Base-by-base conservation (phyloP, 345 rosid species). In the Syzygium jambos region DNA sequence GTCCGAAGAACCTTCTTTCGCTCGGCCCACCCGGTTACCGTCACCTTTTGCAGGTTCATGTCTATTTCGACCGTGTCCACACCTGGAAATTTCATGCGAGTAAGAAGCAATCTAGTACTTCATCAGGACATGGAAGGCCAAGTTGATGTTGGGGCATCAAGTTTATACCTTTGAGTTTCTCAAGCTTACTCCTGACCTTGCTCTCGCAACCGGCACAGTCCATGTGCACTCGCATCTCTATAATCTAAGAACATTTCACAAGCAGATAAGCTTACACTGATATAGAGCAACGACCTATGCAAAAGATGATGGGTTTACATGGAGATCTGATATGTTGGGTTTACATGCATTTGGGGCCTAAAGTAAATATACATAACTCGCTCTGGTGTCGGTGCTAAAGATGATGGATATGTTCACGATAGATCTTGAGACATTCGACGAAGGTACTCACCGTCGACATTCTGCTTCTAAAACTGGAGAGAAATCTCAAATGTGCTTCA, bases 191-290 rank as follows among this genome's bases (percentile, higher is more conserved):
- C 90, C 90, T 94, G 16, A 95, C 97, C 90, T 91, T 93, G 90
- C 93, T 93, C 86, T 97, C 94, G 89, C 98, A 96, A 84, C 99
- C 98, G 34, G 88, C 93, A 87, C 98, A 97, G 78, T 96, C 99
- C 90, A 96, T 97, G 84, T 97, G 95, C 84, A 96, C 99, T 91
- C 97, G 91, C 96, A 96, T 93, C 90, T 97, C 98, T 78, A 88
- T 92, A 65, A 94, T 94, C 96, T 97, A 93, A 89, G 59, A 38
- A 86, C 41, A 65, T 4, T 9, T 85, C 6, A 30, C 29, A 55
- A 82, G n/a, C 30, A 6, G n/a, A 53, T 53, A 25, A 14, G 55
- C 38, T 78, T 38, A 19, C 68, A 78, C 22, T 10, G 46, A 86
- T 13, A 13, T 23, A 25, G 38, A 43, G 34, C 49, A 54, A 56